Conservation (phyloP, 768 basidiomycete species). For the Lanmaoa pseudosensibilis region DNA sequence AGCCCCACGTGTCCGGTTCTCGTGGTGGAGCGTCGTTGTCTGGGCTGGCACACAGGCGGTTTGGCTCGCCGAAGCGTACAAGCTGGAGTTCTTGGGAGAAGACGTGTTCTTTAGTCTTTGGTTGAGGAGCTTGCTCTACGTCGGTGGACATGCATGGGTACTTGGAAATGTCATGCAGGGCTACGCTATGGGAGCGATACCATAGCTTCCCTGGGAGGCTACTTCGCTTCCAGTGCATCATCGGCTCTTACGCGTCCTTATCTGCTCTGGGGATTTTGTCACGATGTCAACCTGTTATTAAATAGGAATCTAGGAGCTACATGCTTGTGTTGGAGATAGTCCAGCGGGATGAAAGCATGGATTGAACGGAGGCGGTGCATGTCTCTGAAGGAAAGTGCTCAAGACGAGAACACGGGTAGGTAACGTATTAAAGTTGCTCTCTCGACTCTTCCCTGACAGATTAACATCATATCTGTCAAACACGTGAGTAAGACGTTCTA, state of each 20-base stretch:
- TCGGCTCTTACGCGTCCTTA: background rate
- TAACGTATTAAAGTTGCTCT: conserved; percentile 21
- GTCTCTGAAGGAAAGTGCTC: conserved; percentile 14
- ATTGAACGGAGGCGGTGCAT: conserved; percentile 8
- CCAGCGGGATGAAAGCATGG: conserved; percentile 18
- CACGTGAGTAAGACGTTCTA: conserved; percentile 4
- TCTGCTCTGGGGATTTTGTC: background rate
- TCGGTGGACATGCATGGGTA: conserved; percentile 79
- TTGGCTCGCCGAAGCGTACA: conserved; percentile 91
- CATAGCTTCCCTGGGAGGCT: background rate
- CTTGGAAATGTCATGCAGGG: conserved; percentile 60
- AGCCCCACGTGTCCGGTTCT: conserved; percentile 62
- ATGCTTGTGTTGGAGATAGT: conserved; percentile 11
- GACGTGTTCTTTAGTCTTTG: conserved; percentile 76
- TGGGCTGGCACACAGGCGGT: conserved; percentile 83
- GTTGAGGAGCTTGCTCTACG: conserved; percentile 72
- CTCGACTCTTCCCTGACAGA: conserved; percentile 1
- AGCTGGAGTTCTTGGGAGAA: conserved; percentile 82
- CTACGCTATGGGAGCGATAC: conserved; percentile 29
- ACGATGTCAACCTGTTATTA: conserved; percentile 4
- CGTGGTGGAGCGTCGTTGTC: conserved; percentile 44
- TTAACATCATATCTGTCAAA: conserved; percentile 26
- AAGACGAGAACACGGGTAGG: conserved; percentile 19
- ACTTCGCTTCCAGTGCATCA: background rate
- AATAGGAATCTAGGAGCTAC: conserved; percentile 25